Evolutionary conservation across 2,329 filamentous ascomycete species (phyloP).

Genomic region (Paraphoma chrysanthemicola): DNA sequence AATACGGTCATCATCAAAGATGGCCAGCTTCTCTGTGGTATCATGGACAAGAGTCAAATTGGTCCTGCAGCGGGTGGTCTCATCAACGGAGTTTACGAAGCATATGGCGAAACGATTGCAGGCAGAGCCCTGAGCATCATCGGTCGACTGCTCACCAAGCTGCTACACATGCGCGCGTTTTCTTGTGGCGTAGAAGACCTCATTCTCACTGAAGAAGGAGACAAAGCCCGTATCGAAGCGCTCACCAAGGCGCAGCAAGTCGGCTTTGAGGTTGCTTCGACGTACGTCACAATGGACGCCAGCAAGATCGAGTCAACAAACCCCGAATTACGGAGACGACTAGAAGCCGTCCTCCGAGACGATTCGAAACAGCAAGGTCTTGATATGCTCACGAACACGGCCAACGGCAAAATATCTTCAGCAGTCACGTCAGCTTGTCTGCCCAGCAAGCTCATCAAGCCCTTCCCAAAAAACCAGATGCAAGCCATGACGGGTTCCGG

Average conservation of each 20-base stretch:
- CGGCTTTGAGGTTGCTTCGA: conserved; percentile 80
- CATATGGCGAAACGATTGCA: conserved; percentile 86
- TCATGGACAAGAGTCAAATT: conserved; percentile 94
- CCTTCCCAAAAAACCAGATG: conserved; percentile 98
- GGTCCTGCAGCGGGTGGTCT: conserved; percentile 86
- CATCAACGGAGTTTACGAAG: conserved; percentile 90
- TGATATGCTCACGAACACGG: conserved; percentile 84
- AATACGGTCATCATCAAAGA: conserved; percentile 81
- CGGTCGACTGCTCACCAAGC: conserved; percentile 85
- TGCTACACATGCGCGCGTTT: conserved; percentile 92
- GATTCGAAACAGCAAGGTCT: conserved; percentile 89
- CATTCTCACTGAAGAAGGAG: conserved; percentile 80
- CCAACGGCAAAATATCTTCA: conserved; percentile 74
- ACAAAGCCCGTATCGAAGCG: conserved; percentile 71
- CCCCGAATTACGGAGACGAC: conserved; percentile 73
- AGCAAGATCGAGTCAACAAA: conserved; percentile 68
- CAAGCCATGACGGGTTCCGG: conserved; percentile 98
- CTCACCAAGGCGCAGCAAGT: conserved; percentile 71
- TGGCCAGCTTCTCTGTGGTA: conserved; percentile 86
- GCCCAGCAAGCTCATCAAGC: conserved; percentile 82
- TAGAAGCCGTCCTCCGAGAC: conserved; percentile 90
- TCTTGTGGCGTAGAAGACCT: conserved; percentile 98
- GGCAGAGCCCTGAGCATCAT: conserved; percentile 89
- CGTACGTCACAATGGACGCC: conserved; percentile 84
- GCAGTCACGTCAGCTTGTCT: conserved; percentile 80